Evolutionary conservation across 1,284 basidiomycete genomes (phyloP), one percentile per base, ranked within the genome.

Genomic region (Anthracocystis panici-leucophaei): DNA sequence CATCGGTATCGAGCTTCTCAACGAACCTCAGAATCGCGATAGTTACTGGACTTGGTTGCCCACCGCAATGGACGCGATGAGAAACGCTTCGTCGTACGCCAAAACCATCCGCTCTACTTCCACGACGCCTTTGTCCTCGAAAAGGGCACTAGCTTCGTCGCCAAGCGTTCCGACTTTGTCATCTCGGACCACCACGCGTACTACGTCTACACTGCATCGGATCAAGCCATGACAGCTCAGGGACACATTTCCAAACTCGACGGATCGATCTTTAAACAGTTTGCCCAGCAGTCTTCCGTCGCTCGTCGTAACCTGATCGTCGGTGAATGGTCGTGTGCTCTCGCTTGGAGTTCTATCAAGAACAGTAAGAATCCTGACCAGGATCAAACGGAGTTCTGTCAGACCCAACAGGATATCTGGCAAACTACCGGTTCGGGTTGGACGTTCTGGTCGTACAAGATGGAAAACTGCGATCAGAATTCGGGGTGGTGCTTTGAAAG

Each of bases 111-210:
- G 0, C 85, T 93, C 33, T 93, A 93, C 81, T 85, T 93, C 53
- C 91, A 93, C 81, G 91, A 93, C 75, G 92, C 87, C 0, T 93
- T 92, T 82, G 87, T 92, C 74, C 86, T 92, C 46, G 81, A 87
- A 10, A 87, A 88, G 58, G 92, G 90, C 77, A 88, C 88, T 53
- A 81, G 87, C 16, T 92, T 88, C 72, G 86, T 91, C 23, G 86
- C 88, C 2, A 86, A 86, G 31, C 87, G 91, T 38, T 82, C 84
- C 0, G 92, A 93, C 80, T 93, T 92, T 77, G 88, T 92, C 40
- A 89, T 93, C 31, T 88, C 91, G 73, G 92, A 93, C 74, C 90
- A 92, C 81, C 92, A 93, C 81, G 90, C 91, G 2, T 87, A 86
- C 86, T 79, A 82, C 74, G 91, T 92, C 58, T 92, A 90, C 81